phyloP scores from a whole-genome alignment of 2,329 filamentous ascomycete species.

The Trichophyton schoenleinii region DNA sequence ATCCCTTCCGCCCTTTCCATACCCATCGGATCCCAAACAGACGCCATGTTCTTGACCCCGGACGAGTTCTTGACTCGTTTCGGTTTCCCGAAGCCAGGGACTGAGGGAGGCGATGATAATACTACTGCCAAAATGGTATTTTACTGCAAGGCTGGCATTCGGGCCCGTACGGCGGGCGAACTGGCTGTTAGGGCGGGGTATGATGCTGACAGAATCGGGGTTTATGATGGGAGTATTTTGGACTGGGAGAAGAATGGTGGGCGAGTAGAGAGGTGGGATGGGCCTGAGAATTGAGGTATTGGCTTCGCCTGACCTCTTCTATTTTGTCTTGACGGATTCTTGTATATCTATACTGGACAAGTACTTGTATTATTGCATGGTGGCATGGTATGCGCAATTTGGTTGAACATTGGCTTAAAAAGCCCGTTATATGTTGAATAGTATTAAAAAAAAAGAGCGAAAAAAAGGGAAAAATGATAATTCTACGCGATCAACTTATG shows the following conservation, averaged over 20 bases:
- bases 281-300: conserved; percentile 9
- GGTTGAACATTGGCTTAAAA: no score
- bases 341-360: not conserved
- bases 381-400: no score
- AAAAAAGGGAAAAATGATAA: not conserved
- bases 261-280: conserved; percentile 39
- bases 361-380: no score
- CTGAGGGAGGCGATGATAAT: conserved; percentile 23
- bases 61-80: conserved; percentile 76
- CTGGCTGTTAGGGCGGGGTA: conserved; percentile 70
- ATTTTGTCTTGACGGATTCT: not conserved
- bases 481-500: not conserved
- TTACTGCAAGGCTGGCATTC: conserved; percentile 86
- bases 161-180: conserved; percentile 63
- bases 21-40: conserved; percentile 62
- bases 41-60: conserved; percentile 61
- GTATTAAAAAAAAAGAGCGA: no score
- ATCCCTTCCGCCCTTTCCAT: conserved; percentile 79
- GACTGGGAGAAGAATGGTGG: conserved; percentile 74
- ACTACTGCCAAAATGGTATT: conserved; percentile 51
- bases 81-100: conserved; percentile 58
- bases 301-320: not conserved
- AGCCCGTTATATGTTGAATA: no score
- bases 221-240: conserved; percentile 44
- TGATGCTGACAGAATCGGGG: conserved; percentile 45